phyloP scores from a whole-genome alignment of 768 basidiomycete genomes.

The Boletus tomentosulus region DNA sequence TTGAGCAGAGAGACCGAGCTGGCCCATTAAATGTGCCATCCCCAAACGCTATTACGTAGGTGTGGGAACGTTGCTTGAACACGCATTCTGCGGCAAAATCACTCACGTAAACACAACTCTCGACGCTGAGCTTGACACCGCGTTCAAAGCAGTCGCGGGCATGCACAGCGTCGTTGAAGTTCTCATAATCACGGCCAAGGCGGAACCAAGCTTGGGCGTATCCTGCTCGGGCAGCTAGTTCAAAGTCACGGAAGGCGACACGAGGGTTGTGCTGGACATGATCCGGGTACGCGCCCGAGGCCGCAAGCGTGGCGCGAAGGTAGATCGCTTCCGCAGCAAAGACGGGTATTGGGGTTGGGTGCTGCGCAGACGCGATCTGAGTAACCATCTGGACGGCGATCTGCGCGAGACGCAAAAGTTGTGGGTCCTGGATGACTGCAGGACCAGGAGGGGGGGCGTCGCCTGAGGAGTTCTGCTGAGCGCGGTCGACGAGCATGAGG shows the following conservation, averaged over 20 bases:
- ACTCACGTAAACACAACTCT: constrained; percentile 76
- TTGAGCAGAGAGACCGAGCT: constrained; percentile 60
- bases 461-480: constrained; percentile 32
- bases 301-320: constrained; percentile 68
- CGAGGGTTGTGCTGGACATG: constrained; percentile 64
- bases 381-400: constrained; percentile 65
- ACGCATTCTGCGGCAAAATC: not conserved
- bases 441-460: constrained; percentile 50
- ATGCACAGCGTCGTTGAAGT: constrained; percentile 65
- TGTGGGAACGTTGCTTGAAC: constrained; percentile 5
- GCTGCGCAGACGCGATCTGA: constrained; percentile 42
- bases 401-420: constrained; percentile 55
- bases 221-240: constrained; percentile 74
- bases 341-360: constrained; percentile 34
- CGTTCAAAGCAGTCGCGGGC: constrained; percentile 87
- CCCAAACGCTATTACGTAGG: constrained; percentile 65
- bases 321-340: constrained; percentile 71
- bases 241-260: constrained; percentile 85
- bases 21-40: constrained; percentile 88
- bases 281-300: constrained; percentile 68
- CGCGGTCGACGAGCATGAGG: constrained; percentile 68
- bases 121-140: constrained; percentile 70
- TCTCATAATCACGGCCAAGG: constrained; percentile 89
- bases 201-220: constrained; percentile 86
- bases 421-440: constrained; percentile 52